Conservation (phyloP, 306 rosid genomes). For the Sophora flavescens region DNA sequence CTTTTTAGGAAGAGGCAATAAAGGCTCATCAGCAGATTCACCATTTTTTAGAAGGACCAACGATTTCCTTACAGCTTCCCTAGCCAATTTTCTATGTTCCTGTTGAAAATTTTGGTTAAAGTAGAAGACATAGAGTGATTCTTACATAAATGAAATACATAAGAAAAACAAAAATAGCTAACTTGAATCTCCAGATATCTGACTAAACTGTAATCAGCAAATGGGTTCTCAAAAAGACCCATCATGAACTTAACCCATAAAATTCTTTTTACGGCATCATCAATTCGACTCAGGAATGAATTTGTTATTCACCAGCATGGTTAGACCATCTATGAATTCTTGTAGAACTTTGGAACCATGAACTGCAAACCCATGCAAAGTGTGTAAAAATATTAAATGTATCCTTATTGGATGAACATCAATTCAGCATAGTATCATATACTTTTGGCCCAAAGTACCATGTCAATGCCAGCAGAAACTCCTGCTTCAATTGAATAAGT, state of each 20-base stretch:
- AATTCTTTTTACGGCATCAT: conserved; percentile 61
- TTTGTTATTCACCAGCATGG: conserved; percentile 50
- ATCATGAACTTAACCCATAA: conserved; percentile 57
- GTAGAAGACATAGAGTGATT: conserved; percentile 10
- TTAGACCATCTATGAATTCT: conserved; percentile 54
- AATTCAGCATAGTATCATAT: neutral
- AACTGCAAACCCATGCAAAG: conserved; percentile 47
- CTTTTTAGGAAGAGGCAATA: neutral
- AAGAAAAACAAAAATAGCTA: conserved; percentile 17
- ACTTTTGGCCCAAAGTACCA: conserved; percentile 42
- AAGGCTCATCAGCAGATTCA: neutral
- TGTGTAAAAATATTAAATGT: conserved; percentile 25
- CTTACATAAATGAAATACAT: conserved; percentile 4
- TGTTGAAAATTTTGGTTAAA: conserved; percentile 38
- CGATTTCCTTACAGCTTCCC: conserved; percentile 63
- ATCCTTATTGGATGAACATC: conserved; percentile 11
- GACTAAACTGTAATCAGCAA: conserved; percentile 54
- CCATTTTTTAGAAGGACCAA: conserved; percentile 61
- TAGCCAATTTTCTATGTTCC: conserved; percentile 58
- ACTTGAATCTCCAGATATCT: conserved; percentile 58
- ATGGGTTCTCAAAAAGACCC: conserved; percentile 62
- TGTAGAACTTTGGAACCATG: conserved; percentile 52
- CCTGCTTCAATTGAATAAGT: conserved; percentile 56
- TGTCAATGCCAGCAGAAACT: conserved; percentile 62
- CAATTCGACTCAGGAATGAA: conserved; percentile 58